Conservation (phyloP, 2,329 filamentous ascomycete genomes). For the Claviceps sp. region DNA sequence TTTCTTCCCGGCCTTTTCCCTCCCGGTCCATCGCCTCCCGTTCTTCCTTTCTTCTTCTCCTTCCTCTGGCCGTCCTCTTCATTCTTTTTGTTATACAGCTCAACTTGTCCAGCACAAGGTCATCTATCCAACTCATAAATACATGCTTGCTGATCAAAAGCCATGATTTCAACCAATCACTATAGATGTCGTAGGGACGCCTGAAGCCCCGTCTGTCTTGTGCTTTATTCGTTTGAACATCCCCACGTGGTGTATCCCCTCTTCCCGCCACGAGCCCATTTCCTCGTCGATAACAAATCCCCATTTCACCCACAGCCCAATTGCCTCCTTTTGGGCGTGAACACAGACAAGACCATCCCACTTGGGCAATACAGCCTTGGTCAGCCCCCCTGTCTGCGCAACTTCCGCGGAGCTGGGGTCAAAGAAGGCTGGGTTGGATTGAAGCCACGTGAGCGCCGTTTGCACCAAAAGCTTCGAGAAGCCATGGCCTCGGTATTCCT, state of each 20-base stretch:
- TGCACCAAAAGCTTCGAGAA: conserved; percentile 55
- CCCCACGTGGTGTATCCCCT: conserved; percentile 71
- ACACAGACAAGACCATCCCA: conserved; percentile 68
- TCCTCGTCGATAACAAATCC: conserved; percentile 62
- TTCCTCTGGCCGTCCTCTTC: background rate
- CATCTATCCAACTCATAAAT: background rate
- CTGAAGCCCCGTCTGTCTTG: conserved; percentile 9
- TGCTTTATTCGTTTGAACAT: conserved; percentile 48
- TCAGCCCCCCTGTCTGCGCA: conserved; percentile 27
- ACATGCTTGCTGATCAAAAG: background rate
- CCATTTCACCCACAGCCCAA: conserved; percentile 52
- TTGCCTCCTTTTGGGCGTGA: conserved; percentile 61
- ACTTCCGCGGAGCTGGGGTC: conserved; percentile 32
- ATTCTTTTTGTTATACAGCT: no score
- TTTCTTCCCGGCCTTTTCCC: no score
- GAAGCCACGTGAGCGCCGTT: conserved; percentile 54
- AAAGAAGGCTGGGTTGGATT: conserved; percentile 42
- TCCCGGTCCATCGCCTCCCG: no score
- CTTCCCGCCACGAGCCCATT: conserved; percentile 70
- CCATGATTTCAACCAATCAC: background rate
- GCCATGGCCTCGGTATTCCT: conserved; percentile 49
- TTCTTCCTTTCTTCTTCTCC: background rate
- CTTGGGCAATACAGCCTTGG: conserved; percentile 29
- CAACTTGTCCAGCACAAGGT: no score
- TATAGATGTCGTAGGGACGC: background rate